Base-by-base conservation (phyloP, 495 filamentous ascomycete genomes). In the Aspergillus diversus region DNA sequence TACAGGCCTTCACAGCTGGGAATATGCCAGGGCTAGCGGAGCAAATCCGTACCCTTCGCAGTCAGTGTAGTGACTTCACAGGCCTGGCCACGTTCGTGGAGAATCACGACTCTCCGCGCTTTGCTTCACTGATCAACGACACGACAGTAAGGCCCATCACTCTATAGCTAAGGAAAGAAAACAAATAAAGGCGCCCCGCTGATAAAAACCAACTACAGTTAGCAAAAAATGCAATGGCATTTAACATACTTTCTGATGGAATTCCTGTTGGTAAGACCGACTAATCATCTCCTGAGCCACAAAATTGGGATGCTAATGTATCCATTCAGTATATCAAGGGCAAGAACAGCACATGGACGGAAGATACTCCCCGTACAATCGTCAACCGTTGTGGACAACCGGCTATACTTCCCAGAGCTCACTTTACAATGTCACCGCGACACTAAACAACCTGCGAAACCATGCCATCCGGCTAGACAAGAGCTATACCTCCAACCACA, bases 31-130 rank as follows among this genome's bases (percentile, higher is more conserved):
- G 71, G 33, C 79, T 89, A 0, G 83, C 83, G n/a, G 72, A 79
- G 43, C 80, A 77, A 63, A 68, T 83, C 43, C 71, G 75, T 53
- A 66, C 67, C 13, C 70, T 88, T 33, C 78, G 81, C 15, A 65
- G 57, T 12, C 53, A 51, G 39, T 87, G 86, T 67, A 53, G 54
- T 13, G 59, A 65, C 83, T 88, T 64, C 73, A 78, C 21, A 81
- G 80, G 17, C 70, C 86, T 89, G 5, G 86, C 87, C 21, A 85
- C 80, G 7, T 92, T 92, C 75, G 57, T 84, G 11, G 89, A 91
- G 67, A 92, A 91, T 68, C 89, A 92, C 64, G 89, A 92, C 68
- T 75, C 82, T 15, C 70, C 80, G 11, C 81, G 88, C 5, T 89
- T 88, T 71, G 69, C 86, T 5, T 84, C 78, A 21, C 11, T 67